Evolutionary conservation across 2,329 filamentous ascomycete genomes (phyloP), one percentile per base, ranked within the genome.

Genomic region (Penicillium paneum): DNA sequence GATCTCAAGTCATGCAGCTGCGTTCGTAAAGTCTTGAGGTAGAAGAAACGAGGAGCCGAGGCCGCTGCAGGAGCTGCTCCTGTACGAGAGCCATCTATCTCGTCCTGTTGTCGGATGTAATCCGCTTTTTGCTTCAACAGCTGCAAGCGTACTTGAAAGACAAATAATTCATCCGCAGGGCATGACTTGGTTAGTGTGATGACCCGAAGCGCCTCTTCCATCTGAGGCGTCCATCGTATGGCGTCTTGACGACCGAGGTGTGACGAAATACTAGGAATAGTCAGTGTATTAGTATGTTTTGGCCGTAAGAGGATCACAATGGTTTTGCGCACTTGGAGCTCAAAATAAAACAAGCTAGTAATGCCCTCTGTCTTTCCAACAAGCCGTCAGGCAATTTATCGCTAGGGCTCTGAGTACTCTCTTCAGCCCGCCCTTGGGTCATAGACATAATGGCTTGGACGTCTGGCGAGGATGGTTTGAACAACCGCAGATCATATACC

Each of bases 121-220:
- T 63, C 50, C 12, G 71, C 67, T 57, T 59, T 64, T 48, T 72
- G 66, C 32, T 65, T 67, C 5, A 76, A 47, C 11, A 72, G 48
- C 40, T 76, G 73, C 53, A 76, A 55, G 31, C 69, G 73, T 8
- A 75, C 67, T 59, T 76, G 74, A 28, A 64, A 54, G 8, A 65
- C 64, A 40, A 76, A 70, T 10, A 60, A 26, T 11, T 61, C 58
- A 56, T 76, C 73, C 1, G 61, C 54, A 5, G 63, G 57, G 32
- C 60, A 71, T 24, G 60, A 40, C 3, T 64, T 62, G 51, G 52
- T 70, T 2, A 55, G 56, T 38, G 55, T 55, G 6, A 75, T 62
- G 17, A 66, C 49, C 38, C 46, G 61, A 47, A 75, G 67, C 2
- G 65, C 65, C 32, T 73, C 67, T 54, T 74, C 73, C 72, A 76